Base-by-base conservation (phyloP, 139 green algal genomes). In the Chlorella sp. region DNA sequence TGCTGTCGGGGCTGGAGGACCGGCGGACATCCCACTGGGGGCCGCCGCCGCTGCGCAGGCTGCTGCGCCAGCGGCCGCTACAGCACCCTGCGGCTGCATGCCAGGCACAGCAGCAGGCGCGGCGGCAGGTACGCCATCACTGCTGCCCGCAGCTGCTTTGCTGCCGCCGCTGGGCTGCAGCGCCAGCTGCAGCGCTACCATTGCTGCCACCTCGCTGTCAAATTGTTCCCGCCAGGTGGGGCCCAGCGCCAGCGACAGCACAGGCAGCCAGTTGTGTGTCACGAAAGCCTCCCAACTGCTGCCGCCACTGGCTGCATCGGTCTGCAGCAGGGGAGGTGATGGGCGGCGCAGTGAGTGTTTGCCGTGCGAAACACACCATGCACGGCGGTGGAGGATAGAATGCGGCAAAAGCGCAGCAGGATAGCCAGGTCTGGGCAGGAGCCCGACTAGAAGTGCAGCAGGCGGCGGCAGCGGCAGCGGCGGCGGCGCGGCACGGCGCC, bases 191-290 rank as follows among this genome's bases (percentile, higher is more conserved):
- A 83, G 41, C 2, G 84, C 73, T 51, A 88, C 78, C 41, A 80
- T 85, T n/a, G 73, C 78, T 26, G 84, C 74, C 63, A 80, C 84
- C 57, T 88, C 84, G 23, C 67, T 26, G 25, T 88, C 78, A 73
- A 80, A 88, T 41, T 80, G 79, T 3, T 39, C 57, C 23, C 60
- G 60, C 84, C 84, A 88, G 15, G 79, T 62, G 3, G 73, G 44
- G 1, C 84, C 84, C 3, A 81, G 65, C 4, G 84, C 84, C 39
- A 88, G 39, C 21, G 74, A 80, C 17, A 88, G 51, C 57, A 88
- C 75, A 0, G 84, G 84, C 69, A 88, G 63, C 84, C 84, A 88
- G 69, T 82, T 88, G 39, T 85, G 84, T n/a, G 51, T 20, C 4
- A 88, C 84, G 56, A 85, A 88, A 20, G 32, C 11, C 7, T 88